phyloP scores from a whole-genome alignment of 192 early-diverging fungal species.

The Coemansia sp. region DNA sequence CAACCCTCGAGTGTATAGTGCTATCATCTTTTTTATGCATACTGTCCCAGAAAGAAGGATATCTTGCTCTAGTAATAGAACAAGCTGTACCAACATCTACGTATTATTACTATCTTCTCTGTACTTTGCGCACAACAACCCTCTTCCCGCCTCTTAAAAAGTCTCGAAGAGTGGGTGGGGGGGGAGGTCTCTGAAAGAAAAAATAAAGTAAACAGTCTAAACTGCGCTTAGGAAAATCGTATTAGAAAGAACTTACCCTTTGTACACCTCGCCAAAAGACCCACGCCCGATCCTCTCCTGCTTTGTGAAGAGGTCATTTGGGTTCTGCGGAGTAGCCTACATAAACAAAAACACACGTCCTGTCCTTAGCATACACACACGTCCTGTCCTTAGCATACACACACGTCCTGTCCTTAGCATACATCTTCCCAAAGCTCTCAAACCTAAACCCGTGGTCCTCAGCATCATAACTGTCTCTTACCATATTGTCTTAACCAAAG shows the following conservation, averaged over 20 bases:
- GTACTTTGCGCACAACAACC: not conserved
- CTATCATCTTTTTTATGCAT: not conserved
- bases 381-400: not conserved
- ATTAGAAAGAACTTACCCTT: conserved; percentile 60
- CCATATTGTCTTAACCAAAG: not conserved
- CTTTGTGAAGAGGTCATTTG: conserved; percentile 57
- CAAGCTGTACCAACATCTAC: not conserved
- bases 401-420: too few species aligned
- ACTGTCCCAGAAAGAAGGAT: not conserved
- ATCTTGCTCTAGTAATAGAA: not conserved
- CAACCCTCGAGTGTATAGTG: conserved; percentile 6
- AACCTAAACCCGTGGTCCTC: not conserved
- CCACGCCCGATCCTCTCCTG: conserved; percentile 58
- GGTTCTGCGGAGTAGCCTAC: conserved; percentile 43
- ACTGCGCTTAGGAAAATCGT: not conserved
- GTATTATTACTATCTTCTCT: not conserved
- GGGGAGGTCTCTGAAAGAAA: conserved; percentile 7
- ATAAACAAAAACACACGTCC: conserved; percentile 2
- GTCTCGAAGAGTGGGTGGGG: not conserved
- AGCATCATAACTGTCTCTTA: not conserved
- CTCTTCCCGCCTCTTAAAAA: not conserved
- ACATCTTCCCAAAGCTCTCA: not conserved
- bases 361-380: not conserved
- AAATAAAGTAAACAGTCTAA: not conserved
- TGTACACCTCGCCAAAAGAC: conserved; percentile 82